Percentiles rank a stretch among this genome's conserved stretches.
Evolutionary conservation across 768 basidiomycete species (phyloP).

Genomic region (Rhodotorula toruloides): DNA sequence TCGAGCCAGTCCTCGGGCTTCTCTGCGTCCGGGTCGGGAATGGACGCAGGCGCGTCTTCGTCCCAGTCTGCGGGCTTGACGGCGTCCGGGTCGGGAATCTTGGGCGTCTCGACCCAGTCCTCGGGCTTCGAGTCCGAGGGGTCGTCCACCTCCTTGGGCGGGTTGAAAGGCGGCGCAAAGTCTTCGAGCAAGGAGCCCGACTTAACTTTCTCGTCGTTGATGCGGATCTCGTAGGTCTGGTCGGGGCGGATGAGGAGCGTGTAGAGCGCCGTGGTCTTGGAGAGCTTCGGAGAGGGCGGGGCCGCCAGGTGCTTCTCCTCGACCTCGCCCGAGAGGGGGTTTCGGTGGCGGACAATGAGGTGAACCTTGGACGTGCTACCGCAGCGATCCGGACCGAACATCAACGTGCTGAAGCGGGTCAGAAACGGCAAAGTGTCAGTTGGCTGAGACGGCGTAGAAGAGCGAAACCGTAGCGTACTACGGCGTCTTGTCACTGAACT

Average conservation of each 20-base stretch:
- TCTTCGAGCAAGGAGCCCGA: slow-evolving; percentile 83
- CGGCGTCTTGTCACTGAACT: slow-evolving; percentile 87
- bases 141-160: slow-evolving; percentile 86
- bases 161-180: slow-evolving; percentile 90
- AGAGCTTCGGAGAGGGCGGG: slow-evolving; percentile 77
- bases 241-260: slow-evolving; percentile 88
- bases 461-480: slow-evolving; percentile 55
- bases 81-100: slow-evolving; percentile 54
- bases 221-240: slow-evolving; percentile 84
- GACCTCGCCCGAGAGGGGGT: slow-evolving; percentile 80
- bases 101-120: slow-evolving; percentile 86
- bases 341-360: slow-evolving; percentile 99
- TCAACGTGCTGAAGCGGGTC: slow-evolving; percentile 35
- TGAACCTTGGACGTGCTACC: slow-evolving; percentile 65
- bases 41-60: slow-evolving; percentile 89
- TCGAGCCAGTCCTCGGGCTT: slow-evolving; percentile 97
- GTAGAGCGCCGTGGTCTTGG: slow-evolving; percentile 91
- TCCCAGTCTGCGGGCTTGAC: slow-evolving; percentile 90
- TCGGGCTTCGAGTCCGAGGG: slow-evolving; percentile 81
- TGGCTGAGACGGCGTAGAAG: neutral
- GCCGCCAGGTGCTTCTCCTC: slow-evolving; percentile 93
- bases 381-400: slow-evolving; percentile 73
- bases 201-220: slow-evolving; percentile 78
- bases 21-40: slow-evolving; percentile 74
- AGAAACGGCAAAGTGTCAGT: too few species aligned